These are phyloP conservation scores for Tephrocybe sp. DNA, from an alignment of 768 basidiomycete genomes.

Conservation along the genomic window DNA sequence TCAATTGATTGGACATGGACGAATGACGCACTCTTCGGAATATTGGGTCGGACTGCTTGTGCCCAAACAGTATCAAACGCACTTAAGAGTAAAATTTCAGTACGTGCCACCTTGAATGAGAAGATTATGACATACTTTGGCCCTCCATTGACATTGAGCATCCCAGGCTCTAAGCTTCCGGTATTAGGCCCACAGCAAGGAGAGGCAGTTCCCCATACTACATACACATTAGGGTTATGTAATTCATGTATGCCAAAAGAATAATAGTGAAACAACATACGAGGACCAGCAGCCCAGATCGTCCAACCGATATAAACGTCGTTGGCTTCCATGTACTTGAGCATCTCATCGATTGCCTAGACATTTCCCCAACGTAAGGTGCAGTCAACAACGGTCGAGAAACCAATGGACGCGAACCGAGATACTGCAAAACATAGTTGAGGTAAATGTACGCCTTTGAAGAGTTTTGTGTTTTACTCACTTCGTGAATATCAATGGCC, in stretches of 20 bases:
- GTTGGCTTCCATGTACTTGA: slow-evolving; percentile 38
- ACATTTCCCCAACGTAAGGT: background rate
- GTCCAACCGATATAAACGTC: slow-evolving; percentile 48
- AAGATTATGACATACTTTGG: slow-evolving; percentile 28
- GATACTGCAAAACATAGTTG: background rate
- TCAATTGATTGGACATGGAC: background rate
- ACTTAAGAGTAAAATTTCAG: slow-evolving; percentile 14
- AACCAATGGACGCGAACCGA: slow-evolving; percentile 4
- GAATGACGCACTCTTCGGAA: slow-evolving; percentile 24
- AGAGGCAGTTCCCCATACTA: slow-evolving; percentile 42
- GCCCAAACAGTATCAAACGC: slow-evolving; percentile 39
- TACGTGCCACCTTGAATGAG: background rate
- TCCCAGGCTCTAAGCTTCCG: slow-evolving; percentile 42
- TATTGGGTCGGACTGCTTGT: slow-evolving; percentile 34
- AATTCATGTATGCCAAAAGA: background rate
- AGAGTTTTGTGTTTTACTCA: slow-evolving; percentile 13
- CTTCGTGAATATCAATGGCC: slow-evolving; percentile 48
- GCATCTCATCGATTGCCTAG: slow-evolving; percentile 36
- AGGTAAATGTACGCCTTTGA: background rate
- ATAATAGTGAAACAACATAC: slow-evolving; percentile 25
- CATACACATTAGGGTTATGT: background rate
- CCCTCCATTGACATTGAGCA: slow-evolving; percentile 32
- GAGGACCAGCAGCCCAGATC: slow-evolving; percentile 47
- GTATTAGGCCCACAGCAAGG: slow-evolving; percentile 43
- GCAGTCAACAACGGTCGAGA: background rate